Base-by-base conservation (phyloP, 2,329 filamentous ascomycete species). In the Harringtonia lauricola region DNA sequence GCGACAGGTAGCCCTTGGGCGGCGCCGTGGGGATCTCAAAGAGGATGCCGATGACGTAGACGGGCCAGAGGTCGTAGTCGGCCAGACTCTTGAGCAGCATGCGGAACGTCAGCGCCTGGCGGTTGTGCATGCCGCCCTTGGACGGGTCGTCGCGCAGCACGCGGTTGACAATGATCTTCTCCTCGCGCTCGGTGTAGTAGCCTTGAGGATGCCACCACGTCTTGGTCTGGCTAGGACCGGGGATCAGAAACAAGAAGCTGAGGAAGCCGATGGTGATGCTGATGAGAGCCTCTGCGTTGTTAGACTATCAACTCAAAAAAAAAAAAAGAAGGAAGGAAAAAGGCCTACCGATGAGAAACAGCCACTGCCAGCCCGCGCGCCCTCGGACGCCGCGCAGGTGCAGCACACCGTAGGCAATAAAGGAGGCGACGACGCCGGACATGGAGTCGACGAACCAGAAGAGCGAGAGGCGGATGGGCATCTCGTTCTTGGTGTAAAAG, bases 71-170 rank as follows among this genome's bases (percentile, higher is more conserved):
- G 38, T 53, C 51, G 24, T 36, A 50, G 44, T 48, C 76, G 3
- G 59, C 63, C 1, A 78, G 55, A 5, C 67, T 66, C 15, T 70
- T 55, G 66, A 70, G 75, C 2, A 79, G 64, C 1, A 66, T 57
- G 5, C 55, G 59, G 1, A 61, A 63, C 0, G 70, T 73, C 29
- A 79, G 67, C 0, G 69, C 66, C 53, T 78, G 62, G 6, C 75
- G 67, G 49, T 79, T 79, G 53, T 79, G 72, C 72, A 81, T 78
- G 42, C 68, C 67, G 39, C 71, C 70, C 52, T 76, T 76, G 36
- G 64, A 67, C 0, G 76, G 76, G 46, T 80, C 78, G 35, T 82
- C 78, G 1, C 78, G 69, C 12, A 69, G 52, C 10, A 68, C 57
- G 2, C 79, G 64, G 49, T 79, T 81, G 24, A 81, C 73, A 3